Evolutionary conservation across 768 basidiomycete species (phyloP), one percentile per base, ranked within the genome.

Genomic region (Hortiboletus campestris): DNA sequence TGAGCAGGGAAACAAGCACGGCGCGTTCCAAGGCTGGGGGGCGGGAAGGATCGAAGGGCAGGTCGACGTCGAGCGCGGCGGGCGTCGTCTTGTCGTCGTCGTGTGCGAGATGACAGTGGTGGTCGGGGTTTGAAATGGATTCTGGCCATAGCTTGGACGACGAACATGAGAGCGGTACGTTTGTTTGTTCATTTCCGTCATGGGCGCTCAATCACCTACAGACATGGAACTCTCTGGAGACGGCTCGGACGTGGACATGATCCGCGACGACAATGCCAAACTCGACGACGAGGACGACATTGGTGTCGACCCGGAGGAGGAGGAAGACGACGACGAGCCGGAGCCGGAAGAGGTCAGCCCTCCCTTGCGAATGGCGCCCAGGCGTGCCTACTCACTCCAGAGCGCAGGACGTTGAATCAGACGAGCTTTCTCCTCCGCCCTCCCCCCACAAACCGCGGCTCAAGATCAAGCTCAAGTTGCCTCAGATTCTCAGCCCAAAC

Each of bases 381-480:
- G 11, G 11, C 9, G 10, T 20, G 19, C 38, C 36, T 16, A 31
- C 55, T 25, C 57, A 56, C 25, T 13, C 4, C 7, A 14, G 28
- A 14, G 1, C 17, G 11, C 50, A 72, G 73, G 72, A 73, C 49
- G 49, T 67, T 16, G 74, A 75, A 31, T 69, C 65, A 5, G 74
- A 74, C 40, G 73, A 73, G 14, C 64, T 64, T 6, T 67, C 74
- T 4, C 70, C 72, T 13, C 68, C 74, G n/a, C 64, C 69, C 10
- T 65, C 46, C 0, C 65, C 66, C 2, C 65, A 68, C 31, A 70
- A 75, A 62, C 78, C 80, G 4, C 75, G 78, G 7, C 76, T 87
- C 20, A 84, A 82, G 61, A 86, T 86, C 63, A 86, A 79, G 66
- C 74, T 86, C 43, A 86, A 82, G 62, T 66, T 85, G 5, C 81